These are phyloP conservation scores for Alternaria longipes DNA, from an alignment of 2,329 filamentous ascomycete species.

Conservation along the genomic window DNA sequence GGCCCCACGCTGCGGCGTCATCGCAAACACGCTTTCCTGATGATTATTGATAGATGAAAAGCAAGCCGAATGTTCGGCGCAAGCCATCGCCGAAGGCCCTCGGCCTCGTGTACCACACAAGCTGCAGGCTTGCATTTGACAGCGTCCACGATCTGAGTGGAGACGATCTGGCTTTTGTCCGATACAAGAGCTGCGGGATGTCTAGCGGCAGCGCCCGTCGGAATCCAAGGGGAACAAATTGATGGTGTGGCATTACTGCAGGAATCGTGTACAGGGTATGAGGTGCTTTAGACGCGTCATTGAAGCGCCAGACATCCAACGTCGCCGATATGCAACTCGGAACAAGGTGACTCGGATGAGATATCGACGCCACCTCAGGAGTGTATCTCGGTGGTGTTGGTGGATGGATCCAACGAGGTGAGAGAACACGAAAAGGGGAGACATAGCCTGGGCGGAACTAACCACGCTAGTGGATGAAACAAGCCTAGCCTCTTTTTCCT, in stretches of 20 bases:
- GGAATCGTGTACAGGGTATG: background rate
- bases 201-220: background rate
- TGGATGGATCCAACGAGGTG: constrained; percentile 6
- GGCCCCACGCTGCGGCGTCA: background rate
- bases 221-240: constrained; percentile 1
- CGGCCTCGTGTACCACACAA: constrained; percentile 1
- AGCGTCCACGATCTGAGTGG: constrained; percentile 6
- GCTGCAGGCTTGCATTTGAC: constrained; percentile 9
- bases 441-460: constrained; percentile 6
- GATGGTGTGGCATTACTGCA: background rate
- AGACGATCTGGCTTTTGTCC: background rate
- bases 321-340: constrained; percentile 10
- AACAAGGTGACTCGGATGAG: background rate
- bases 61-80: background rate
- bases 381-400: background rate
- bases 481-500: constrained; percentile 16
- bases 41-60: constrained; percentile 7
- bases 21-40: background rate
- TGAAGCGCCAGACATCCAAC: constrained; percentile 4
- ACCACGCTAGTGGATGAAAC: constrained; percentile 18
- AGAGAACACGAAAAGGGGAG: background rate
- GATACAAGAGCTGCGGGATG: constrained; percentile 7
- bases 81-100: constrained; percentile 8
- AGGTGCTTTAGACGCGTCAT: constrained; percentile 11
- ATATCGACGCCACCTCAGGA: background rate